Evolutionary conservation across 2,329 filamentous ascomycete genomes (phyloP), one percentile per base, ranked within the genome.

Genomic region (Graphium sp.): DNA sequence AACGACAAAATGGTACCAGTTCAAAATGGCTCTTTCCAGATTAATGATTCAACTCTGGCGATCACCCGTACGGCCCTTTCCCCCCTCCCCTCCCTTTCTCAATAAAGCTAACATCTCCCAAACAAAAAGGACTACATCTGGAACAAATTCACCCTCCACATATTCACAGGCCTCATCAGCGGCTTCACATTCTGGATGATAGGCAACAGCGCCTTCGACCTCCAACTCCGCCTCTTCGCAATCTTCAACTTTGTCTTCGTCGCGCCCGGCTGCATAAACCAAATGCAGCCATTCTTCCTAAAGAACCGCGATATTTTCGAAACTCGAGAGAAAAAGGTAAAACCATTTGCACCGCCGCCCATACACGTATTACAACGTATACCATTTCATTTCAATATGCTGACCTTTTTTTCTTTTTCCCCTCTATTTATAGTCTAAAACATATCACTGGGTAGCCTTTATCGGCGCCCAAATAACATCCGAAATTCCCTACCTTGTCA

Each of bases 191-290:
- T 62, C 37, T 62, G 56, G 56, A 56, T 52, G 38, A 52, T 62
- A 24, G 55, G 53, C 1, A 34, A 56, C 22, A 47, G 47, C 0
- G 46, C 53, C 0, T 52, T 46, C 14, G 53, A 52, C 16, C 35
- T 63, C 6, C 59, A 45, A 22, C 32, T 40, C 2, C 47, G 56
- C 7, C 46, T 64, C 1, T 61, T 64, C 36, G 52, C 58, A 4
- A 48, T 64, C 18, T 64, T 64, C 46, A 62, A 62, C 32, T 64
- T 64, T 36, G 57, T 65, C 21, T 62, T 63, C 38, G 57, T 63
- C 6, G 58, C 59, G 0, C 58, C 58, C 0, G 58, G 58, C 2
- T 31, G 29, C 14, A 31, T 31, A 8, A 31, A 31, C 18, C 41
- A 43, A n/a, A 39, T 64, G 27, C 59, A 64, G 37, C 60, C 60